Evolutionary conservation across 225 moss, liverwort and hornwort genomes (phyloP).

Genomic region (Ulota crispa): DNA sequence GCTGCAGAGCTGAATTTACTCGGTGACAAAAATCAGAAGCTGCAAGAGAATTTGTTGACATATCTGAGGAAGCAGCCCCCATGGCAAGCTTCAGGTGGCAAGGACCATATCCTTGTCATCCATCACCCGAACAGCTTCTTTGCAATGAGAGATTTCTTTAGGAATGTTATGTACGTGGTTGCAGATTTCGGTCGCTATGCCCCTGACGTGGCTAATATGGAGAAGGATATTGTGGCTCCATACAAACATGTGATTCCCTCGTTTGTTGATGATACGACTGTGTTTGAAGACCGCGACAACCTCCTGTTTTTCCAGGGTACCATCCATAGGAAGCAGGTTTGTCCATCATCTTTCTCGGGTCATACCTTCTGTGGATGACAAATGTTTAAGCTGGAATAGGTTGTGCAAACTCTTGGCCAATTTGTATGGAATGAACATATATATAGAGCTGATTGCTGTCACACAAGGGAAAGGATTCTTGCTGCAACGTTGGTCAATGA

Average conservation of each 20-base stretch:
- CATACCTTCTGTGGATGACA: neutral
- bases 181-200: constrained; percentile 57
- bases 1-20: constrained; percentile 34
- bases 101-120: constrained; percentile 51
- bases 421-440: neutral
- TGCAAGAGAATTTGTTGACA: constrained; percentile 57
- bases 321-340: constrained; percentile 59
- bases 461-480: neutral
- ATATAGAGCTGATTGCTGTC: neutral
- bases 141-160: constrained; percentile 39
- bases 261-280: constrained; percentile 29
- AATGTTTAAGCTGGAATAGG: neutral
- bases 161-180: constrained; percentile 50
- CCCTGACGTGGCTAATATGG: constrained; percentile 43
- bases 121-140: constrained; percentile 60
- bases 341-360: neutral
- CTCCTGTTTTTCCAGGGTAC: constrained; percentile 87
- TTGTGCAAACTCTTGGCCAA: neutral
- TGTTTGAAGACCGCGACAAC: constrained; percentile 50
- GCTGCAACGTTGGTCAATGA: neutral
- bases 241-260: constrained; percentile 53
- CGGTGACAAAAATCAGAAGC: constrained; percentile 48
- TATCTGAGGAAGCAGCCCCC: constrained; percentile 45
- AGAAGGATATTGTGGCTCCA: constrained; percentile 57
- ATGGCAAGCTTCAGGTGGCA: constrained; percentile 49